Evolutionary conservation across 768 basidiomycete genomes (phyloP), one percentile per base, ranked within the genome.

Genomic region (Chalciporus pseudorubinellus): DNA sequence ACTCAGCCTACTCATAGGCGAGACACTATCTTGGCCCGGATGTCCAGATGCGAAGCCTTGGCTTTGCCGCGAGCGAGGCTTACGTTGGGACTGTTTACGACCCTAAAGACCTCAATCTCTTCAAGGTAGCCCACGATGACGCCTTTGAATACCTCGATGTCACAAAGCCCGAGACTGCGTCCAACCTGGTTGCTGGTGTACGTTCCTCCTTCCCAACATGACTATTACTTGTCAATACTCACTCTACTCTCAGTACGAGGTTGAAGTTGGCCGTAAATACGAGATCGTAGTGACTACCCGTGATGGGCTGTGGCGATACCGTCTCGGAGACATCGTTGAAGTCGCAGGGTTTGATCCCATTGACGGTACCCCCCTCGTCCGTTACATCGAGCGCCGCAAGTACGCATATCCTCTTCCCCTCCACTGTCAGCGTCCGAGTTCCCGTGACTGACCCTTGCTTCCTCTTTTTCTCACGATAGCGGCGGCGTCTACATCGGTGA

Each of bases 221-320:
- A 4, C 5, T 26, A 26, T 24, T 3, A 24, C 24, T 26, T 26
- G 3, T 6, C 26, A n/a, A 26, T 26, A 26, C 26, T 26, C 26
- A 26, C 3, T 26, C 26, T 26, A 26, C 5, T 4, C 26, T 26
- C 26, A 26, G 26, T 50, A 62, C 42, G 51, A 58, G 44, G 45
- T 53, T 8, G 16, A 59, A 40, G 13, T 46, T 12, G 63, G 60
- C 12, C 28, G 26, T 18, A 45, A 46, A 28, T 63, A 63, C 34
- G 61, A 63, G 19, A 20, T 60, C 36, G 50, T 64, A 2, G 26
- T 64, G 8, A 61, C 58, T 1, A 51, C 57, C 4, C 58, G 59
- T 7, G 52, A 64, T 21, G 62, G 56, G 6, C 34, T 63, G 38
- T 63, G 61, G 62, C 61, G 59, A 13, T 59, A 64, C n/a, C 58